Evolutionary conservation across 768 basidiomycete species (phyloP).

Genomic region (Nevesoporus exiguus): DNA sequence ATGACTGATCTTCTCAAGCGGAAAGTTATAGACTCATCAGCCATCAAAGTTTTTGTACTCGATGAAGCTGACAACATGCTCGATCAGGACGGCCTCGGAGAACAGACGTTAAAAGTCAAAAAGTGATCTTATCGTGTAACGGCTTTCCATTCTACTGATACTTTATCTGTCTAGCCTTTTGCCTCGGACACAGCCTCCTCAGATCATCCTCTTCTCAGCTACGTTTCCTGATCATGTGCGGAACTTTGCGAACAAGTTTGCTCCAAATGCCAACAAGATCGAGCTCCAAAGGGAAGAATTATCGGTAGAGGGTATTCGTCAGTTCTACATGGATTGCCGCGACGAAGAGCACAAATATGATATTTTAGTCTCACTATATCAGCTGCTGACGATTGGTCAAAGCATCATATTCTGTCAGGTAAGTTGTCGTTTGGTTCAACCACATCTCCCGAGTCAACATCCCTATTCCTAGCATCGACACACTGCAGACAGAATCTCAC

Average conservation of each 20-base stretch:
- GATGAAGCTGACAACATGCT: slow-evolving; percentile 99
- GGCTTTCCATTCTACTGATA: slow-evolving; percentile 12
- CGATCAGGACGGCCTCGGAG: slow-evolving; percentile 89
- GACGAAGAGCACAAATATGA: slow-evolving; percentile 94
- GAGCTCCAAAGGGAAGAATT: slow-evolving; percentile 92
- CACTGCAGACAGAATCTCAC: slow-evolving; percentile 89
- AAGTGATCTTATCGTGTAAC: slow-evolving; percentile 53
- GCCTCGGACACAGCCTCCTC: slow-evolving; percentile 52
- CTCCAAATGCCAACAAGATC: slow-evolving; percentile 94
- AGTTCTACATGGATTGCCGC: slow-evolving; percentile 97
- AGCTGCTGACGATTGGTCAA: slow-evolving; percentile 90
- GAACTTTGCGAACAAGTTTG: slow-evolving; percentile 87
- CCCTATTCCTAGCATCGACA: slow-evolving; percentile 62
- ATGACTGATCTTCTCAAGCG: slow-evolving; percentile 82
- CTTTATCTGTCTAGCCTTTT: slow-evolving; percentile 45
- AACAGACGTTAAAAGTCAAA: slow-evolving; percentile 90
- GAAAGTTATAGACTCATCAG: slow-evolving; percentile 72
- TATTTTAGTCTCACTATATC: slow-evolving; percentile 86
- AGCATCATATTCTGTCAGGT: slow-evolving; percentile 98
- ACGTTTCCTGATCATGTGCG: slow-evolving; percentile 96
- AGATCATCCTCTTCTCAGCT: slow-evolving; percentile 96
- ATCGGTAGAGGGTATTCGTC: slow-evolving; percentile 89
- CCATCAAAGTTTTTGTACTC: slow-evolving; percentile 89
- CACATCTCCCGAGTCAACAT: neutral
- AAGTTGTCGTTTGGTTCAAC: slow-evolving; percentile 16